Percentiles rank a stretch among this genome's conserved stretches.
Conservation (phyloP, 768 basidiomycete genomes). For the Phylloporus scabripes region DNA sequence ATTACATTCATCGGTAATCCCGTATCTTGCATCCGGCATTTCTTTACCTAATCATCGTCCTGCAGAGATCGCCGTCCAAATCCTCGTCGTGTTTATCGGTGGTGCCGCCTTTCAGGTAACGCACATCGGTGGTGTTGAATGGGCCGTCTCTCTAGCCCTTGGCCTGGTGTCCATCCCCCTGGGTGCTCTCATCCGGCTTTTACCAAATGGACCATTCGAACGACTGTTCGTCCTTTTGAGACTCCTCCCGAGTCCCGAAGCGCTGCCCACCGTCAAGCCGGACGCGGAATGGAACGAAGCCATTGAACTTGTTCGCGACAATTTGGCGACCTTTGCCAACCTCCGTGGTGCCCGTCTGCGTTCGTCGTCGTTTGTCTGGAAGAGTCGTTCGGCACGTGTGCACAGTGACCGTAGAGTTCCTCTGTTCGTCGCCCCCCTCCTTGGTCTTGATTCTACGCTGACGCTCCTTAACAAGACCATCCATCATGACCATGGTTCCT, state of each 20-base stretch:
- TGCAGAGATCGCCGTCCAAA: constrained; percentile 79
- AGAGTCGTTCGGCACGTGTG: constrained; percentile 62
- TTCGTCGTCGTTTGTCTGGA: constrained; percentile 79
- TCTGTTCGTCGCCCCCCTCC: constrained; percentile 39
- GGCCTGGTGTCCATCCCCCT: constrained; percentile 86
- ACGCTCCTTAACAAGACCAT: constrained; percentile 46
- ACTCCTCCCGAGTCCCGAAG: constrained; percentile 57
- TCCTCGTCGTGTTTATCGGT: constrained; percentile 87
- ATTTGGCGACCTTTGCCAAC: constrained; percentile 74
- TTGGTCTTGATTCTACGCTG: constrained; percentile 7
- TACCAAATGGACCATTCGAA: constrained; percentile 81
- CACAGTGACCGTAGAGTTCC: constrained; percentile 42
- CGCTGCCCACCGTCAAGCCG: constrained; percentile 55
- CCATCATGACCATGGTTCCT: constrained; percentile 71
- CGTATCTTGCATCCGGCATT: not conserved
- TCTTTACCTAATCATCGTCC: constrained; percentile 4
- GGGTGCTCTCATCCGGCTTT: constrained; percentile 70
- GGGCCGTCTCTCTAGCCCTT: constrained; percentile 89
- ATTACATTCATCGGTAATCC: constrained; percentile 80
- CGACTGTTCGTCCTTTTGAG: constrained; percentile 47
- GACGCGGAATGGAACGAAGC: constrained; percentile 74
- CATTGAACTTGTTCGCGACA: constrained; percentile 78
- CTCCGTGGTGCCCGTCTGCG: constrained; percentile 87
- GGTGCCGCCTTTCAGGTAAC: constrained; percentile 89
- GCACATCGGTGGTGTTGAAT: constrained; percentile 72